Base-by-base conservation (phyloP, 1,284 basidiomycete genomes). In the Leccinum brunneo-olivaceum region DNA sequence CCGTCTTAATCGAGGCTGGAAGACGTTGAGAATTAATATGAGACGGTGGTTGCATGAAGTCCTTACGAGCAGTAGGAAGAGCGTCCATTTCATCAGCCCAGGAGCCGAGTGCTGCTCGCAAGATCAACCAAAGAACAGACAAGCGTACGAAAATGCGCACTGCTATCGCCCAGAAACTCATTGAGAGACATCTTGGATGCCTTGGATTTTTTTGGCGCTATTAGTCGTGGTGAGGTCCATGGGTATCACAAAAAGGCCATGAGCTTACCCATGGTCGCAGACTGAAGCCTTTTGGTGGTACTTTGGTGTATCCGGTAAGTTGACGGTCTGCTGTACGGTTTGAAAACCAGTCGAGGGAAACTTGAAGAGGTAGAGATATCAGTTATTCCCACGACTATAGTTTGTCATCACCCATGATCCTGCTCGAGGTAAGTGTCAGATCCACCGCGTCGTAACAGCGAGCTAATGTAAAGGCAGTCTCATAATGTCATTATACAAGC, bases 61-160 rank as follows among this genome's bases (percentile, higher is more conserved):
- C 71, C 91, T 72, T 67, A 94, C 92, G 92, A 60, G 90, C 91
- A 55, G 79, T 84, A 19, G 92, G 92, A 48, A 96, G 74, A 33
- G 76, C 59, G 50, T 94, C 91, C 88, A 94, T 91, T 65, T 95
- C 92, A 63, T 95, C 92, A n/a, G 93, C 92, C 92, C 92, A 96
- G 60, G 89, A 92, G 60, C 90, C 90, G 44, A 88, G 69, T 48
- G 79, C 87, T 90, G 30, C 5, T 50, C 29, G 42, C 49, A 48
- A 30, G 38, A 48, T 59, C 47, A 53, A 44, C 52, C 50, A 40
- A n/a, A 32, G 45, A 51, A 47, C 37, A 21, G 16, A 10, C 20
- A 29, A 27, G 30, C 24, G 23, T 28, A 43, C 25, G 34, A 57
- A 62, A 63, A 30, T 50, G 69, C 84, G 64, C 54, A 90, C 90